A percentile compares a stretch with the other conserved stretches of the same genome.
Conservation (phyloP, 73 alveolate genomes). For the Paramecium pentaurelia region DNA sequence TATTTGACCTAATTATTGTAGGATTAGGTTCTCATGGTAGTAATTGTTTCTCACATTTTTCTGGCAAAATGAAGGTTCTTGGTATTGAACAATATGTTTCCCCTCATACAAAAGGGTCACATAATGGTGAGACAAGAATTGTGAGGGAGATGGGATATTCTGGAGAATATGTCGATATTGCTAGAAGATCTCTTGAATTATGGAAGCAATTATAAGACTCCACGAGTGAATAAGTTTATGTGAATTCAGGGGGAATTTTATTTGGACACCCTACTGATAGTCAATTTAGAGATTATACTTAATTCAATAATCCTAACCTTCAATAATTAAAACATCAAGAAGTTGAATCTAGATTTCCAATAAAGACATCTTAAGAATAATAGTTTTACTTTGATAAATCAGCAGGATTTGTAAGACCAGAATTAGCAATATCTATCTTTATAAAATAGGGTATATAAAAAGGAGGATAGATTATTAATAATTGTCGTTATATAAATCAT, state of each 20-base stretch:
- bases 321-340: neutral
- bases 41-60: neutral
- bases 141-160: constrained; percentile 38
- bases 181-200: constrained; percentile 21
- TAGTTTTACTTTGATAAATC: neutral
- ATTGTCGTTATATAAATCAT: constrained; percentile 17
- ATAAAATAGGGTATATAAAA: neutral
- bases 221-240: neutral
- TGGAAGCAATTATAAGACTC: constrained; percentile 28
- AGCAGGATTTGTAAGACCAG: constrained; percentile 39
- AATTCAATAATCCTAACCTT: neutral
- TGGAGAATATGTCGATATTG: neutral
- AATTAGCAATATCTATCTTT: neutral
- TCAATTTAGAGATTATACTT: neutral
- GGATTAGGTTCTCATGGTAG: constrained; percentile 49
- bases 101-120: constrained; percentile 37
- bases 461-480: constrained; percentile 27
- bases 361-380: neutral
- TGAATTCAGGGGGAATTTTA: constrained; percentile 1
- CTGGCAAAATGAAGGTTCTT: neutral
- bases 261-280: constrained; percentile 12
- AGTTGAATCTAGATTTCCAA: neutral
- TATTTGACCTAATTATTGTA: constrained; percentile 12
- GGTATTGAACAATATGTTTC: constrained; percentile 10
- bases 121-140: constrained; percentile 31